Evolutionary conservation across 768 basidiomycete species (phyloP).

Genomic region (Sutorius australiensis): DNA sequence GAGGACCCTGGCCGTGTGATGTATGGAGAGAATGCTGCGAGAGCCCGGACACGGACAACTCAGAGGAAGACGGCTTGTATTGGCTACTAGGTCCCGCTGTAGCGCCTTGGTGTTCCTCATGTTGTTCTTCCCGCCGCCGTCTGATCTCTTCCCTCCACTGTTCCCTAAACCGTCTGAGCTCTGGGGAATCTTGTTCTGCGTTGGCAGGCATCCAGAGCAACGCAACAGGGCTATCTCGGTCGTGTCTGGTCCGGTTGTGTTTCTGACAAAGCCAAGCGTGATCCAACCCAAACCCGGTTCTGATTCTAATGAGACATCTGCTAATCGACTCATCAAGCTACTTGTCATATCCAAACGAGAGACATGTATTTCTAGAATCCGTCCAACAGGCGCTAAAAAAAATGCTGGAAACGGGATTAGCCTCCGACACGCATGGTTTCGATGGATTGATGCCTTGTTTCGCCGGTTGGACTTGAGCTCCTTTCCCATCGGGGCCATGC

Average conservation of each 20-base stretch:
- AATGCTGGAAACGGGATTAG: not conserved
- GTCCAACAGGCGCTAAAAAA: constrained; percentile 2
- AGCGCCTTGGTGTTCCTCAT: constrained; percentile 3
- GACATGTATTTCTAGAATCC: not conserved
- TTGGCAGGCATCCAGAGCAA: not conserved
- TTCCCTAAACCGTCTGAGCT: constrained; percentile 67
- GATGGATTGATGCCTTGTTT: not conserved
- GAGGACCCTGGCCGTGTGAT: constrained; percentile 25
- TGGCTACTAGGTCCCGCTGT: not conserved
- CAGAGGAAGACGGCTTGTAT: constrained; percentile 2
- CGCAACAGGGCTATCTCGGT: not conserved
- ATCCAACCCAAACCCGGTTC: too few relatives aligned
- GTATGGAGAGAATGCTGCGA: constrained; percentile 15
- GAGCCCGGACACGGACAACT: constrained; percentile 13
- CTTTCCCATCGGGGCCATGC: not conserved
- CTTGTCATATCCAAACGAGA: too few relatives aligned
- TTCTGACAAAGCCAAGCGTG: constrained; percentile 9
- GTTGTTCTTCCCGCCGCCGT: constrained; percentile 26
- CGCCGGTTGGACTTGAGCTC: not conserved
- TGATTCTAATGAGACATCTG: too few relatives aligned
- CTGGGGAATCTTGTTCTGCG: constrained; percentile 46
- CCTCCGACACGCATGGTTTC: not conserved
- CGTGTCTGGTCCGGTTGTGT: not conserved
- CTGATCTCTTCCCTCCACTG: constrained; percentile 69
- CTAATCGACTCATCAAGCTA: too few relatives aligned